These are phyloP conservation scores for Penstemon newberryi DNA, from an alignment of 257 asterid genomes.

Conservation along the genomic window DNA sequence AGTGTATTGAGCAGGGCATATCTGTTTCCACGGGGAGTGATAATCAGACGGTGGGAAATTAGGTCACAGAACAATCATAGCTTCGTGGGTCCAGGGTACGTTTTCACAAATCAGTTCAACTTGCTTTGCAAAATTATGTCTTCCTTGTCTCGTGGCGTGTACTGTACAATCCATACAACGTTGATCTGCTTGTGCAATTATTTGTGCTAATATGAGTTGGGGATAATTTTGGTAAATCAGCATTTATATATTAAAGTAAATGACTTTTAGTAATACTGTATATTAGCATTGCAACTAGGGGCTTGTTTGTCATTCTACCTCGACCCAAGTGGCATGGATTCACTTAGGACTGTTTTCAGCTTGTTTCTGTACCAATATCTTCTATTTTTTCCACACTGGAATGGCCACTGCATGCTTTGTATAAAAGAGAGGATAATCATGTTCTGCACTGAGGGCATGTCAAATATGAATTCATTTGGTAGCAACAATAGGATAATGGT, in stretches of 20 bases:
- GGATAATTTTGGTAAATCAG: not conserved
- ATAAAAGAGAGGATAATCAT: conserved; percentile 14
- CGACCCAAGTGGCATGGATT: not conserved
- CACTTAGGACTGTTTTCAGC: conserved; percentile 8
- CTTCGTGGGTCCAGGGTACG: conserved; percentile 29
- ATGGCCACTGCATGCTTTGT: conserved; percentile 20
- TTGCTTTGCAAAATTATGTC: conserved; percentile 8
- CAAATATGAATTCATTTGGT: not conserved
- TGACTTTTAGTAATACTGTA: not conserved
- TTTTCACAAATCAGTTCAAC: not conserved
- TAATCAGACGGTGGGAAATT: conserved; percentile 32
- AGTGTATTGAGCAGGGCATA: conserved; percentile 84
- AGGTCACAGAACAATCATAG: conserved; percentile 28
- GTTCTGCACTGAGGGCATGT: conserved; percentile 17
- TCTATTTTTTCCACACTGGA: not conserved
- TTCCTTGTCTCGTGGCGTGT: not conserved
- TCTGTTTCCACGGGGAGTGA: conserved; percentile 37
- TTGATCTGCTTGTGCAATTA: not conserved
- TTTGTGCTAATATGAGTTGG: not conserved
- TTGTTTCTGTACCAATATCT: not conserved
- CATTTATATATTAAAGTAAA: conserved; percentile 1
- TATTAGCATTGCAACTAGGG: conserved; percentile 5
- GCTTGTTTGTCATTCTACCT: not conserved
- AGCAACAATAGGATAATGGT: no score
- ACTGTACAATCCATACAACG: not conserved